A percentile compares a stretch with the other conserved stretches of the same genome.
These are phyloP conservation scores for Amaranthus hypochondriacus DNA, from an alignment of 148 eudicot species.

Conservation along the genomic window DNA sequence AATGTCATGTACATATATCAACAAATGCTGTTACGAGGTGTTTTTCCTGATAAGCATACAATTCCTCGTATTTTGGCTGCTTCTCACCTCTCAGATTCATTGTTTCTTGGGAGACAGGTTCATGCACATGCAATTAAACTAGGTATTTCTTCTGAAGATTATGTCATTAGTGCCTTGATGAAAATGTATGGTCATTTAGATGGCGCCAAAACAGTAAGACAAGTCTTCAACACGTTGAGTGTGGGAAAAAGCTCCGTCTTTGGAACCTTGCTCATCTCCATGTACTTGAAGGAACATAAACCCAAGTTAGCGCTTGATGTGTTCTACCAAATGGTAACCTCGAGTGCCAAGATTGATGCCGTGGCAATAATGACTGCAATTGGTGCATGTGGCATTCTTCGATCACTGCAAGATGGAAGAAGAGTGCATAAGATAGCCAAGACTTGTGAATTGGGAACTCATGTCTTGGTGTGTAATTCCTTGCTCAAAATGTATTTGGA, in stretches of 20 bases:
- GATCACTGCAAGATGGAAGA: constrained; percentile 47
- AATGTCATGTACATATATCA: constrained; percentile 37
- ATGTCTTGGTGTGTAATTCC: constrained; percentile 56
- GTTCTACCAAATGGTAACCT: constrained; percentile 45
- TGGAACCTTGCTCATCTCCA: constrained; percentile 50
- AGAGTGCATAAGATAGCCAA: constrained; percentile 45
- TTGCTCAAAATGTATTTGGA: constrained; percentile 64
- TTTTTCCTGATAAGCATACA: constrained; percentile 62
- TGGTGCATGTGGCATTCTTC: constrained; percentile 47
- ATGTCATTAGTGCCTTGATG: constrained; percentile 58
- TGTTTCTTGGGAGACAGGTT: constrained; percentile 49
- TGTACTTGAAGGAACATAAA: constrained; percentile 43
- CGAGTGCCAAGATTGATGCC: constrained; percentile 38
- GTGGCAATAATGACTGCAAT: constrained; percentile 43
- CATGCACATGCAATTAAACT: constrained; percentile 63
- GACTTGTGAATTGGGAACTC: constrained; percentile 42
- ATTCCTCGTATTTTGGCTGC: constrained; percentile 56
- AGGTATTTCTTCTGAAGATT: constrained; percentile 39
- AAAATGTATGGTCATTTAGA: constrained; percentile 57
- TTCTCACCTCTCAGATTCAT: constrained; percentile 31
- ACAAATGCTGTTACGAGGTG: constrained; percentile 51
- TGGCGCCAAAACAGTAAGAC: constrained; percentile 37
- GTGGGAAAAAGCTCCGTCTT: constrained; percentile 29
- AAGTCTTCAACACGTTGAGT: constrained; percentile 36
- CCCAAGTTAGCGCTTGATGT: constrained; percentile 45